A percentile compares a stretch with the other conserved stretches of the same genome.
Evolutionary conservation across 2,329 filamentous ascomycete genomes (phyloP).

Genomic region (Aspergillus udagawae): DNA sequence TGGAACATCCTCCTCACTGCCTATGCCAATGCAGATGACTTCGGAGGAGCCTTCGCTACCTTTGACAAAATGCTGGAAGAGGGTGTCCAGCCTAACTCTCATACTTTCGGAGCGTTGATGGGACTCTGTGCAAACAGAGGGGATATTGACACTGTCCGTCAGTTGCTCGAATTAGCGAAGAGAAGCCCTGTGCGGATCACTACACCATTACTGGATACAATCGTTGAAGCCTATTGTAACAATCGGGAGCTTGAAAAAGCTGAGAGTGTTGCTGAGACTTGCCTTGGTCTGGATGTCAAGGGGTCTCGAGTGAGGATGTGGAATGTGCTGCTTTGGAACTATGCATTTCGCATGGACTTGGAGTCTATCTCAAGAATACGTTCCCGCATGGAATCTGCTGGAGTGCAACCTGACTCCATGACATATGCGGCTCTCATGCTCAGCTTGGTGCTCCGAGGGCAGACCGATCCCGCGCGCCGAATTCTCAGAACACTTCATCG

Average conservation of each 20-base stretch:
- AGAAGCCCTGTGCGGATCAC: constrained; percentile 49
- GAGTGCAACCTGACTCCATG: constrained; percentile 51
- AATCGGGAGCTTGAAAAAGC: constrained; percentile 55
- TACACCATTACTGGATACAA: constrained; percentile 56
- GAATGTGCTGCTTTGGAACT: constrained; percentile 70
- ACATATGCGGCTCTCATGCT: constrained; percentile 63
- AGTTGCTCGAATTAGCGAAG: constrained; percentile 62
- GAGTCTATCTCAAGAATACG: constrained; percentile 52
- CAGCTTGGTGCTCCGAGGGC: constrained; percentile 49
- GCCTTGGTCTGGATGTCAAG: constrained; percentile 49
- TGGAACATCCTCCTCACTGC: constrained; percentile 79
- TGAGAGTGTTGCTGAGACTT: constrained; percentile 55
- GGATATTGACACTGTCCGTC: constrained; percentile 65
- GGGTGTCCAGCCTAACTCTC: constrained; percentile 52
- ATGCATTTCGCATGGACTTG: constrained; percentile 62
- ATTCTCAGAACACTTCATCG: constrained; percentile 44
- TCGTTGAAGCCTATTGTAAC: constrained; percentile 66
- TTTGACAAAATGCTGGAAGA: constrained; percentile 59
- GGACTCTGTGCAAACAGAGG: constrained; percentile 66
- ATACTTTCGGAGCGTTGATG: constrained; percentile 71
- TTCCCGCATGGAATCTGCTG: constrained; percentile 50
- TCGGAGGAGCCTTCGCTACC: constrained; percentile 59
- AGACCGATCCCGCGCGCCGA: constrained; percentile 53
- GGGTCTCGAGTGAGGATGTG: constrained; percentile 63
- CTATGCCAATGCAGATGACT: constrained; percentile 62